Evolutionary conservation across 1,284 basidiomycete genomes (phyloP), one percentile per base, ranked within the genome.

Genomic region (Earliella scabrosa): DNA sequence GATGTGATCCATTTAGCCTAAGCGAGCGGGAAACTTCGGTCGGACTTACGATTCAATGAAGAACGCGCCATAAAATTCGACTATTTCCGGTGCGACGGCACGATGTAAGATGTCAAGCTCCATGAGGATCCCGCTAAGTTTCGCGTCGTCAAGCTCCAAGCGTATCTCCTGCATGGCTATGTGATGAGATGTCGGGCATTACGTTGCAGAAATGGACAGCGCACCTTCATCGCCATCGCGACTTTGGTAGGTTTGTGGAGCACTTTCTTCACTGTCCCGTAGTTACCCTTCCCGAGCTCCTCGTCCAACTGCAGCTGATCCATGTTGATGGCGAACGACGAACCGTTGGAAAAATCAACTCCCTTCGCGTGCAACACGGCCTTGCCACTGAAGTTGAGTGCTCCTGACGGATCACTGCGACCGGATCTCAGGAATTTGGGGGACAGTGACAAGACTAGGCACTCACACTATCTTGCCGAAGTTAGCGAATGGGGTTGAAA

Each of bases 41-140:
- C n/a, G 3, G 2, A 66, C 97, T 73, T 93, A 99, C 23, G 91
- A 93, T 73, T 99, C 97, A 73, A 98, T 95, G 73, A 98, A 98
- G 79, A 99, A 99, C 2, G 97, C 97, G 41, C 97, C 97, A 73
- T 97, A 98, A 67, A 99, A 99, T 65, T 98, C 97, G 69, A 99
- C 93, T 63, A 99, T 98, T 71, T 94, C 88, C 6, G 91, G 90
- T 13, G 92, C 88, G 24, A 90, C 84, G 3, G 96, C 97, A 29
- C 95, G 91, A 75, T 99, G 97, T 24, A 99, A 83, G 64, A 99
- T 93, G 71, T 99, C 96, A 50, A 99, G 89, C 73, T 99, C 97
- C 91, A 98, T 98, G 66, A 99, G 90, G 79, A 99, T 98, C 11
- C 91, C 94, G 66, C 95, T 95, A 44, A 99, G 83, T 70, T 97